A percentile compares a stretch with the other conserved stretches of the same genome.
phyloP scores from a whole-genome alignment of 495 filamentous ascomycete species.

The Xylaria acuta region DNA sequence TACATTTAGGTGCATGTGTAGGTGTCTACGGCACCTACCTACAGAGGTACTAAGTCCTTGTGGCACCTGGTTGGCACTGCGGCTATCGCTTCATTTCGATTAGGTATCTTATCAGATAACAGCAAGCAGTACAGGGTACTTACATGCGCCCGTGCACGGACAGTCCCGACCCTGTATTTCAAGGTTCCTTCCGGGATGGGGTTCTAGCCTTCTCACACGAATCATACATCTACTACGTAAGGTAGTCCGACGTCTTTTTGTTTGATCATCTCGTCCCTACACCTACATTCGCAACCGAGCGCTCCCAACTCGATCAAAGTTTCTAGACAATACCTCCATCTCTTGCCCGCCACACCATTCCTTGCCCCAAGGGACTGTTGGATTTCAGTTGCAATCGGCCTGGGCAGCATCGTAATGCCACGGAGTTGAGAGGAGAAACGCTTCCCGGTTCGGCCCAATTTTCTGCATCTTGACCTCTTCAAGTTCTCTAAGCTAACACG shows the following conservation, averaged over 20 bases:
- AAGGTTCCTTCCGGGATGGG: background rate
- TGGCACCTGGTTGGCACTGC: background rate
- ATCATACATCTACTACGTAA: background rate
- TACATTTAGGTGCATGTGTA: background rate
- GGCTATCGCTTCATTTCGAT: too few species aligned
- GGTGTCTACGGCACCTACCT: background rate
- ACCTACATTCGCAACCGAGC: background rate
- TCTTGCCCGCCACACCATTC: background rate
- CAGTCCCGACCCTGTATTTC: background rate
- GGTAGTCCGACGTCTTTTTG: background rate
- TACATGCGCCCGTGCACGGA: background rate
- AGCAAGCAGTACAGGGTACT: too few species aligned
- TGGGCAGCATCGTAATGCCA: conserved; percentile 29
- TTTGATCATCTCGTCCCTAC: conserved; percentile 21
- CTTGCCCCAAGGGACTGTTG: background rate
- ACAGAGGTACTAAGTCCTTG: background rate
- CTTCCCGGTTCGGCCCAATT: conserved; percentile 57
- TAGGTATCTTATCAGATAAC: too few species aligned
- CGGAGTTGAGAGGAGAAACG: conserved; percentile 43
- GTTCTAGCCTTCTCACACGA: background rate
- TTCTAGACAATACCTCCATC: background rate
- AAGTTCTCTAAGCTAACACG: conserved; percentile 39
- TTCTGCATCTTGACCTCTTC: conserved; percentile 38
- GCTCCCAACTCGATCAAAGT: background rate
- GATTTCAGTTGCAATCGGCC: background rate